Evolutionary conservation across 2,329 filamentous ascomycete genomes (phyloP).

Genomic region (Leptographium wingfieldii): DNA sequence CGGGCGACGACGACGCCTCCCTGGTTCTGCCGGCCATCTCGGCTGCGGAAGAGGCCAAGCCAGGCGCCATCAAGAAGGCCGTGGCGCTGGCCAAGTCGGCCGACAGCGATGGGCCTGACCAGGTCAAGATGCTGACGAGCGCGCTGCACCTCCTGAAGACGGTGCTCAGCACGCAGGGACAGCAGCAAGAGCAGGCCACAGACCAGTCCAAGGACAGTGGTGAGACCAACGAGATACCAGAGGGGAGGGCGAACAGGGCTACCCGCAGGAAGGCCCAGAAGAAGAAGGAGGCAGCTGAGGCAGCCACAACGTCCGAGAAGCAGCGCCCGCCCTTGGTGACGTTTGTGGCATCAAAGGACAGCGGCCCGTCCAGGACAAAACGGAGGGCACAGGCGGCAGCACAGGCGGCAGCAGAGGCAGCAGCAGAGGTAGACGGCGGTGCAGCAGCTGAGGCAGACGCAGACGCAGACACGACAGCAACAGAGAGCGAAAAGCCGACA

Average conservation of each 20-base stretch:
- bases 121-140: conserved; percentile 22
- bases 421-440: background rate
- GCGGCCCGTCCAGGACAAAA: no score
- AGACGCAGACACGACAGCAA: background rate
- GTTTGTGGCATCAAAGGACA: no score
- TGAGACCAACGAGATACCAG: background rate
- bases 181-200: background rate
- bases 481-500: background rate
- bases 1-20: background rate
- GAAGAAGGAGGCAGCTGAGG: background rate
- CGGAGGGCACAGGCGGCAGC: no score
- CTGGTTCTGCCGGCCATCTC: no score
- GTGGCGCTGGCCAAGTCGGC: no score
- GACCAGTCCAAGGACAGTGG: background rate
- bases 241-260: background rate
- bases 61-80: background rate
- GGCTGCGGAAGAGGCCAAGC: no score
- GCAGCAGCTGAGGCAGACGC: background rate
- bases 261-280: conserved; percentile 3
- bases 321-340: no score
- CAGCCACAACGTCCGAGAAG: background rate
- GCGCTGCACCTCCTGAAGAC: conserved; percentile 25
- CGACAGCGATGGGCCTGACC: conserved; percentile 4
- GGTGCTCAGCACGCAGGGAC: conserved; percentile 21
- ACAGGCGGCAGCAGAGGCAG: background rate